Evolutionary conservation across 768 basidiomycete species (phyloP), one percentile per base, ranked within the genome.

Genomic region (Suillus subluteus): DNA sequence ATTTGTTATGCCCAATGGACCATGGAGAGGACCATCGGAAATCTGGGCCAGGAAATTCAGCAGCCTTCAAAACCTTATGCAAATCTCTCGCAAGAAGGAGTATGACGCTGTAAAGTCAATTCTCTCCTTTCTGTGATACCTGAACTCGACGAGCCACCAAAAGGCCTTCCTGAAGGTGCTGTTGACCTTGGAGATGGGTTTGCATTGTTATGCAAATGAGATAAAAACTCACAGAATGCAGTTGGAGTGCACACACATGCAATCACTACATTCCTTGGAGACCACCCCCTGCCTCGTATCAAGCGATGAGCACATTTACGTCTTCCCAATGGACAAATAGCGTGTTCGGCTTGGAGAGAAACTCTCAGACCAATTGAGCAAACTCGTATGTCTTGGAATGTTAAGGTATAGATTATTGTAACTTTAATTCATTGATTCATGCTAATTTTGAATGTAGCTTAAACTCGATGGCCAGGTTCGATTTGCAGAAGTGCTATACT

Each of bases 1-100:
- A 65, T 63, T 21, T 65, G 56, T 9, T 70, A 70, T 40, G 55
- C 78, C 6, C 75, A 78, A 43, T 79, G 73, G 72, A 71, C 67
- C 0, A 66, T 79, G 54, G 76, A 77, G 11, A n/a, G n/a, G 2
- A 48, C n/a, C 2, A 48, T 48, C 0, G 4, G 59, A 1, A 73
- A 68, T 35, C 69, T 76, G 41, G 75, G 75, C 3, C 32, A 59
- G 38, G 72, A 77, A 58, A 67, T 75, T 15, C 30, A 55, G 1
- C 73, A 74, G 44, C 72, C 58, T 4, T 72, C 70, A 2, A 69
- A 76, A n/a, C 66, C 71, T 1, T 77, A 65, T 52, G 68, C 70
- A 12, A 77, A 77, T 58, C 63, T 78, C 0, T 40, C 73, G 5
- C 65, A 75, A 52, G 66, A 66, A 26, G 75, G 65, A 4, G 15